Conservation (phyloP, 306 rosid genomes). For the Cicer judaicum region DNA sequence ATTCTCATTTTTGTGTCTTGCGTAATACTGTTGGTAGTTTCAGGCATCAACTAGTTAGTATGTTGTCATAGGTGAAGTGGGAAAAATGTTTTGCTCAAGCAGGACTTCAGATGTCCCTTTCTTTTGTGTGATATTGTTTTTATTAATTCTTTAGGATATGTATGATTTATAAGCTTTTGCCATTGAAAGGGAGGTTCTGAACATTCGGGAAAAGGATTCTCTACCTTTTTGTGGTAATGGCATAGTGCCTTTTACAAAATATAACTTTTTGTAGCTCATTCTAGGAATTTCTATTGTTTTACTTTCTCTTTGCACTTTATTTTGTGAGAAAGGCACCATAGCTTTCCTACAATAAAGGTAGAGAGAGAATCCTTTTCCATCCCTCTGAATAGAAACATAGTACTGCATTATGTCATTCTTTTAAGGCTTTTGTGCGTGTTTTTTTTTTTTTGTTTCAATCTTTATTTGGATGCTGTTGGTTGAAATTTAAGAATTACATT, state of each 20-base stretch:
- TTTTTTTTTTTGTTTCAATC: neutral
- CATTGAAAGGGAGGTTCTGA: constrained; percentile 14
- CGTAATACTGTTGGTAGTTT: neutral
- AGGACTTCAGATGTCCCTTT: neutral
- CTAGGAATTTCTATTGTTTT: too few species aligned
- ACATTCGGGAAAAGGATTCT: neutral
- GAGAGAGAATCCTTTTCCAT: too few species aligned
- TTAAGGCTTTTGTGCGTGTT: neutral
- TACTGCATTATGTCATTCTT: neutral
- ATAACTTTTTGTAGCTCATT: too few species aligned
- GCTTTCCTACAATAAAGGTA: too few species aligned
- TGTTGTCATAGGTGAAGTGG: constrained; percentile 3
- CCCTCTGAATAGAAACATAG: neutral
- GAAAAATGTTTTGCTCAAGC: neutral
- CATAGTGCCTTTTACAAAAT: too few species aligned
- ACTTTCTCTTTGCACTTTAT: too few species aligned
- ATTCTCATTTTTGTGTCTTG: neutral
- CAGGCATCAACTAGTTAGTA: constrained; percentile 15
- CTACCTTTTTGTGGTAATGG: too few species aligned
- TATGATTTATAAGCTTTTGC: neutral
- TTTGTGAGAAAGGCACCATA: too few species aligned
- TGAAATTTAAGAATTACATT: constrained; percentile 7
- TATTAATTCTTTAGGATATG: neutral
- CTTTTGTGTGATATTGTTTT: neutral
- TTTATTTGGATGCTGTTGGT: constrained; percentile 8